phyloP scores from a whole-genome alignment of 1,284 basidiomycete genomes.

The Pisolithus thermaeus region DNA sequence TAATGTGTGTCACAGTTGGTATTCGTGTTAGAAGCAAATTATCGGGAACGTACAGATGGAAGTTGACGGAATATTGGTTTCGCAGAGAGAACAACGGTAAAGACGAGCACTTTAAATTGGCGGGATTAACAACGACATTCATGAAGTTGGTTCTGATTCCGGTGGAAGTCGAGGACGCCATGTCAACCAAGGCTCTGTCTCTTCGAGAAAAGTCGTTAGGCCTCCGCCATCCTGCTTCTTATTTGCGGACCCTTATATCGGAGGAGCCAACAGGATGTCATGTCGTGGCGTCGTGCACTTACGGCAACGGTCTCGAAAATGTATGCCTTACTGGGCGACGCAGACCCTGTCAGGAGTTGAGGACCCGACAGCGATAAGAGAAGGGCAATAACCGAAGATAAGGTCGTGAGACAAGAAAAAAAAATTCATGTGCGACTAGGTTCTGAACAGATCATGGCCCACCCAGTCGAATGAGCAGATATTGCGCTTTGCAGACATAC shows the following conservation, averaged over 20 bases:
- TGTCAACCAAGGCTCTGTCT: background rate
- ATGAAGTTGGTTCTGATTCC: slow-evolving; percentile 7
- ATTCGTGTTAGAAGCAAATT: too few species aligned
- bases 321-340: background rate
- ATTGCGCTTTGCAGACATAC: too few species aligned
- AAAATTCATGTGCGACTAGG: too few species aligned
- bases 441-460: too few species aligned
- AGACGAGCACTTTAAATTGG: slow-evolving; percentile 51
- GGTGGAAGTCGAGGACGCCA: slow-evolving; percentile 25
- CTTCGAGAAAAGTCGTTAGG: too few species aligned
- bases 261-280: background rate
- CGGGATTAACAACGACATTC: slow-evolving; percentile 38
- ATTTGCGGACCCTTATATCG: too few species aligned
- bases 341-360: background rate
- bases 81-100: slow-evolving; percentile 49
- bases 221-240: background rate
- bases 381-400: too few species aligned
- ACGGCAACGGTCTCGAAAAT: background rate
- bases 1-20: too few species aligned
- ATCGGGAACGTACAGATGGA: slow-evolving; percentile 37
- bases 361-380: background rate
- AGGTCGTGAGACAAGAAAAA: too few species aligned
- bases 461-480: too few species aligned
- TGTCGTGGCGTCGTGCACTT: background rate
- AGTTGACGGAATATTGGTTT: slow-evolving; percentile 48